Conservation (phyloP, 176 grass and related monocot genomes). For the Carex kokanica region DNA sequence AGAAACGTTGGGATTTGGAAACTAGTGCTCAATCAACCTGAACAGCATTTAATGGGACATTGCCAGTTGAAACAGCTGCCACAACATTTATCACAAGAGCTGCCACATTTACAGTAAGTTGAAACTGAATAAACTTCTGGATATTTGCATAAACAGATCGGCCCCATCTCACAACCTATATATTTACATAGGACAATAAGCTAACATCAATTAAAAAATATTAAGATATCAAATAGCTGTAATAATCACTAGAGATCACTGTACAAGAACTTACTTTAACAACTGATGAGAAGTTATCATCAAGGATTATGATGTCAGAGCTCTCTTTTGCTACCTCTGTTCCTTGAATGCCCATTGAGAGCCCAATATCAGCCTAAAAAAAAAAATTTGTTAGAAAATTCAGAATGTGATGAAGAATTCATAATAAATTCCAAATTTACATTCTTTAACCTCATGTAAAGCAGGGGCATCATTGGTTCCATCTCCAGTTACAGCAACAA, state of each 20-base stretch:
- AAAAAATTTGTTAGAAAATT: constrained; percentile 22
- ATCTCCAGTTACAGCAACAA: constrained; percentile 97
- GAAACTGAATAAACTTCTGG: constrained; percentile 98
- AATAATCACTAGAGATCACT: neutral
- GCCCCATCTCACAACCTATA: constrained; percentile 94
- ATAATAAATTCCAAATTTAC: neutral
- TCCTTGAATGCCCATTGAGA: constrained; percentile 96
- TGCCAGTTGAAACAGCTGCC: constrained; percentile 72
- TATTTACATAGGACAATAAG: neutral
- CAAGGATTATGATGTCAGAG: constrained; percentile 96
- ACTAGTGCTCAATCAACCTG: constrained; percentile 53
- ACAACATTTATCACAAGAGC: constrained; percentile 91
- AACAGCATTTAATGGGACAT: constrained; percentile 90
- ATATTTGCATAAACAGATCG: constrained; percentile 94
- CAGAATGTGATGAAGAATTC: neutral
- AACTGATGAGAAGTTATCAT: constrained; percentile 94
- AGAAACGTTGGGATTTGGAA: neutral
- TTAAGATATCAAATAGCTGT: neutral
- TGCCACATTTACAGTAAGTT: constrained; percentile 88
- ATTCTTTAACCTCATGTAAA: constrained; percentile 67
- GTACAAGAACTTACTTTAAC: constrained; percentile 52
- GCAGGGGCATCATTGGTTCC: constrained; percentile 97
- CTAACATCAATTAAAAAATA: neutral
- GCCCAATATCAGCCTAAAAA: constrained; percentile 91
- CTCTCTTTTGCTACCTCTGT: constrained; percentile 99